Base-by-base conservation (phyloP, 176 grass and related monocot species). In the Oryza glaberrima region DNA sequence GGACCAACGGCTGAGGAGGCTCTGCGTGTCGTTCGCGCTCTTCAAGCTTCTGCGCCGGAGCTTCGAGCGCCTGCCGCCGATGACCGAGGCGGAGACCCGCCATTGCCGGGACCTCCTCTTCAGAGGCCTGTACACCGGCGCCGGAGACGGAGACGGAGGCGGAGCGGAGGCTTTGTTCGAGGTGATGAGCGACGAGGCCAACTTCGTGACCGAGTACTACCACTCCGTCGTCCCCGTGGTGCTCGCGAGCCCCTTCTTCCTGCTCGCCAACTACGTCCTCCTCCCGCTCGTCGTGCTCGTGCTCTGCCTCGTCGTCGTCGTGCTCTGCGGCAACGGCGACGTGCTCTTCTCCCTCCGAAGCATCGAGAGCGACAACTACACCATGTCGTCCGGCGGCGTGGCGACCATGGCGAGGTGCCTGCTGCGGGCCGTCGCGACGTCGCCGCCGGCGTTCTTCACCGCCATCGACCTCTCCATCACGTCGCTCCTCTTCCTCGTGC, bases 131-230 rank as follows among this genome's bases (percentile, higher is more conserved):
- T 47, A 6, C 40, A 20, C 77, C 0, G 61, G 23, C 34, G 20
- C 4, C 34, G 17, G 10, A 6, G 8, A 1, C 58, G 20, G 20
- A 2, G 7, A 0, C 20, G 20, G 0, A 12, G 20, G 4, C 43
- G 14, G 47, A 49, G 47, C 47, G 47, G 47, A 45, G 30, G 0
- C 60, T 3, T 11, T 86, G 20, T 86, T 86, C 15, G 32, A 86
- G 0, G 70, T 86, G 10, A 20, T 86, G 7, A 15, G 16, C 11
- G 46, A 86, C 1, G 84, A 86, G 15, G 44, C 47, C 47, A 15
- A 49, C 12, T 86, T 86, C 45, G 32, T 86, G 0, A 17, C 4
- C 12, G 84, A 86, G 70, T 86, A 81, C 15, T 75, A 86, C n/a
- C 77, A 81, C 70, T 86, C 77, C 0, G 84, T 86, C 5, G 4